Evolutionary conservation across 805 yeast species (phyloP), one percentile per base, ranked within the genome.

Genomic region (Schizosaccharomyces octosporus): DNA sequence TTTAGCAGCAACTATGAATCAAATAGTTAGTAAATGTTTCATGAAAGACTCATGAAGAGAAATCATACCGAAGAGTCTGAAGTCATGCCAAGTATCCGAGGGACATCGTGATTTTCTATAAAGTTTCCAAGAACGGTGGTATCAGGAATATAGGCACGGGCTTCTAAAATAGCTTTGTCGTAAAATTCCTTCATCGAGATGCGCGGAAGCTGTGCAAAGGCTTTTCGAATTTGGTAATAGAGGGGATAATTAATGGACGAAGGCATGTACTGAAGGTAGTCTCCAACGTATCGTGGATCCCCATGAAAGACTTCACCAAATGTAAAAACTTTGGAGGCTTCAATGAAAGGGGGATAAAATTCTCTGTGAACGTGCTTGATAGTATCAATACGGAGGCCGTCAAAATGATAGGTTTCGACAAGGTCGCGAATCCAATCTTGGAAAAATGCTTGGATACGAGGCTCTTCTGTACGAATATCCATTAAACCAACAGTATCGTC

Each of bases 81-180:
- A 13, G 39, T 29, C n/a, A n/a, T 41, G 36, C 29, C 15, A 13
- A 45, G 43, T 42, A 61, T 59, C 17, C 63, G 54, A 6, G 63
- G 63, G 45, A 42, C 48, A 31, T 61, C 63, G 1, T 61, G 63
- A 32, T 61, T 61, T 19, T 61, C 63, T 42, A 59, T 31, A 29
- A 61, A 61, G 29, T 61, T 57, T 19, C 60, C 60, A n/a, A 32
- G 29, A 32, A 36, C 36, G 3, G 60, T 57, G 2, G 42, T 21
- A 36, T 57, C 60, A 17, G n/a, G n/a, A 27, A 36, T 29, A 27
- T 19, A 11, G 21, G 42, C 43, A 11, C 36, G 57, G 32, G 43
- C 29, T 15, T 41, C 61, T 5, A 59, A 21, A 17, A 45, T 19
- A 9, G 51, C 55, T 24, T 42, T 45, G 19, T 39, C 31, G 9